These are phyloP conservation scores for Chimonanthus salicifolius DNA, from an alignment of 164 flowering plant genomes.

Conservation along the genomic window DNA sequence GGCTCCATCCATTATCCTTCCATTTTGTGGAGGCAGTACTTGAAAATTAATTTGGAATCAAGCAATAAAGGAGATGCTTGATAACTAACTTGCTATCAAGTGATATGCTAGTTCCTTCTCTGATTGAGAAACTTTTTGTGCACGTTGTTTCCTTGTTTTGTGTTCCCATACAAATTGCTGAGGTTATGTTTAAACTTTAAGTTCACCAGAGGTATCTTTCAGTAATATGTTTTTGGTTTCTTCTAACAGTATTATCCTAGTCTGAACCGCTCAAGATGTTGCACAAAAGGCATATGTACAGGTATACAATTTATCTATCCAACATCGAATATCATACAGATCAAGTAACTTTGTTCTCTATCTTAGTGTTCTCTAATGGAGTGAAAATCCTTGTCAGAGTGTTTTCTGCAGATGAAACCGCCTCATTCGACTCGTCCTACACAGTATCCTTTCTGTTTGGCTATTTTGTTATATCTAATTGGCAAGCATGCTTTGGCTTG, in stretches of 20 bases:
- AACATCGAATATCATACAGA: neutral
- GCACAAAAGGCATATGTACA: constrained; percentile 96
- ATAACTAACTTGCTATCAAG: neutral
- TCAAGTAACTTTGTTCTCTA: neutral
- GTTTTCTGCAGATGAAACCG: constrained; percentile 92
- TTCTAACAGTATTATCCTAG: constrained; percentile 78
- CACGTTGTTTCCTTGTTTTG: neutral
- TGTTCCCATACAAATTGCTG: too few relatives aligned
- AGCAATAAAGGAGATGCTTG: too few relatives aligned
- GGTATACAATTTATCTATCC: constrained; percentile 35
- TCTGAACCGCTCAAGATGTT: constrained; percentile 95
- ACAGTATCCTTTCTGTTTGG: constrained; percentile 66
- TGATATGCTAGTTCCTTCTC: neutral
- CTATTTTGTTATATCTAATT: neutral
- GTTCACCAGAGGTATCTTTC: neutral
- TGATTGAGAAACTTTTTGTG: neutral
- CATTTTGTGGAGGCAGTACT: too few relatives aligned
- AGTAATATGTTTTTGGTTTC: neutral
- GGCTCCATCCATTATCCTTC: too few relatives aligned
- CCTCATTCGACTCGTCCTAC: constrained; percentile 87
- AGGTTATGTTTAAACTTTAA: too few relatives aligned
- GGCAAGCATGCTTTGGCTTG: neutral
- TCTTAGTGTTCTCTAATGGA: neutral
- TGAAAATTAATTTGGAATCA: too few relatives aligned
- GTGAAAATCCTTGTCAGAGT: constrained; percentile 42